phyloP scores from a whole-genome alignment of 2,329 filamentous ascomycete genomes.

The Aureobasidium leucospermi region DNA sequence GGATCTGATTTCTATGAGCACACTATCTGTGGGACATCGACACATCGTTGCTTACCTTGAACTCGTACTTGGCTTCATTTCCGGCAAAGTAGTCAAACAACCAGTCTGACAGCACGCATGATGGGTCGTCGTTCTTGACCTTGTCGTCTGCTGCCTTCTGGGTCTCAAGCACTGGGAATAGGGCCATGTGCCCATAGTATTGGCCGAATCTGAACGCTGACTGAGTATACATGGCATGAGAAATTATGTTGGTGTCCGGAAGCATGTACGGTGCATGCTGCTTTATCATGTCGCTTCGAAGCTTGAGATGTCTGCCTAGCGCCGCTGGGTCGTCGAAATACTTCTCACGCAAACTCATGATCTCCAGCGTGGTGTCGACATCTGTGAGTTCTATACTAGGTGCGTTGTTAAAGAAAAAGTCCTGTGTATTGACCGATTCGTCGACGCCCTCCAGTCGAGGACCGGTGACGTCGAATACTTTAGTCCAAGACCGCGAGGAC shows the following conservation, averaged over 20 bases:
- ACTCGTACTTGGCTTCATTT: slow-evolving; percentile 25
- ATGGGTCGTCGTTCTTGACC: slow-evolving; percentile 20
- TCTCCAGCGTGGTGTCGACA: slow-evolving; percentile 27
- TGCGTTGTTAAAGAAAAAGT: slow-evolving; percentile 29
- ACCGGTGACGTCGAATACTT: slow-evolving; percentile 19
- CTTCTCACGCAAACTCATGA: slow-evolving; percentile 26
- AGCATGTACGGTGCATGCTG: slow-evolving; percentile 25
- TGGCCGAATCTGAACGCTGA: slow-evolving; percentile 27
- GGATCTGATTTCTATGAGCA: slow-evolving; percentile 19
- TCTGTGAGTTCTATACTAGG: slow-evolving; percentile 27
- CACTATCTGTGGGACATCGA: neutral
- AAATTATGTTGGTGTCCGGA: slow-evolving; percentile 32
- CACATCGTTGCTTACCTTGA: slow-evolving; percentile 17
- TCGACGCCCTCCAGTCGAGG: slow-evolving; percentile 16
- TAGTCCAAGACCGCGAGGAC: slow-evolving; percentile 20
- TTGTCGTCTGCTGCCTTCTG: slow-evolving; percentile 19
- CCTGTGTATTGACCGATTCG: slow-evolving; percentile 20
- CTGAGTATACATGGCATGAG: slow-evolving; percentile 26
- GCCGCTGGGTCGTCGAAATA: slow-evolving; percentile 23
- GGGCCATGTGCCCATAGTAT: slow-evolving; percentile 25
- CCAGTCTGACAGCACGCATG: slow-evolving; percentile 24
- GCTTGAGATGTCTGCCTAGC: slow-evolving; percentile 20
- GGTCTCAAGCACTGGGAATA: slow-evolving; percentile 24
- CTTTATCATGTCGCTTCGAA: slow-evolving; percentile 26
- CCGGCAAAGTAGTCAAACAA: slow-evolving; percentile 21